Percentiles rank a stretch among this genome's conserved stretches.
Evolutionary conservation across 208 protist genomes (phyloP).

Genomic region (Phytomonas sp.): DNA sequence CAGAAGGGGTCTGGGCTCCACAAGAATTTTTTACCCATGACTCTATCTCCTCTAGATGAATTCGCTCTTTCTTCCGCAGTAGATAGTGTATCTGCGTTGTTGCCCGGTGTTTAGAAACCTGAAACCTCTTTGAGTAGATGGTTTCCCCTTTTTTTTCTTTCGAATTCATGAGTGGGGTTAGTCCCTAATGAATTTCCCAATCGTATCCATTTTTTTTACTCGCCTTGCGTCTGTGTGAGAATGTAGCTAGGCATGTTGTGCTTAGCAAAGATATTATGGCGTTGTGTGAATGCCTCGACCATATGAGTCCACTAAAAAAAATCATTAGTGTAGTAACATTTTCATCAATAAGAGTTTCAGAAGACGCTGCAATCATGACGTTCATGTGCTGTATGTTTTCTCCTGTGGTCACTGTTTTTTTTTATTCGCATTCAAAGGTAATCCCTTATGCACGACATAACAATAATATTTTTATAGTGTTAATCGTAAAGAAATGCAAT

Average conservation of each 20-base stretch:
- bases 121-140: neutral
- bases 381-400: constrained; percentile 15
- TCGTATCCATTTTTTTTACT: neutral
- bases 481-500: neutral
- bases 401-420: neutral
- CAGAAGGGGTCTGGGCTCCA: neutral
- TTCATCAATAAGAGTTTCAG: neutral
- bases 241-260: neutral
- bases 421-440: neutral
- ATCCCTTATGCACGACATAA: neutral
- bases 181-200: neutral
- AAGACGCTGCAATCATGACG: neutral
- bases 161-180: neutral
- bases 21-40: neutral
- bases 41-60: neutral
- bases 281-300: neutral
- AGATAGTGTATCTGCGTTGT: neutral
- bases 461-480: neutral
- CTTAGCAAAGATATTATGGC: neutral
- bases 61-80: neutral
- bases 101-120: neutral
- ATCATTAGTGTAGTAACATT: neutral
- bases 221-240: neutral
- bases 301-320: neutral
- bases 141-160: neutral